These are phyloP conservation scores for Helicostylum pulchrum DNA, from an alignment of 192 early-diverging fungal genomes.

Conservation along the genomic window DNA sequence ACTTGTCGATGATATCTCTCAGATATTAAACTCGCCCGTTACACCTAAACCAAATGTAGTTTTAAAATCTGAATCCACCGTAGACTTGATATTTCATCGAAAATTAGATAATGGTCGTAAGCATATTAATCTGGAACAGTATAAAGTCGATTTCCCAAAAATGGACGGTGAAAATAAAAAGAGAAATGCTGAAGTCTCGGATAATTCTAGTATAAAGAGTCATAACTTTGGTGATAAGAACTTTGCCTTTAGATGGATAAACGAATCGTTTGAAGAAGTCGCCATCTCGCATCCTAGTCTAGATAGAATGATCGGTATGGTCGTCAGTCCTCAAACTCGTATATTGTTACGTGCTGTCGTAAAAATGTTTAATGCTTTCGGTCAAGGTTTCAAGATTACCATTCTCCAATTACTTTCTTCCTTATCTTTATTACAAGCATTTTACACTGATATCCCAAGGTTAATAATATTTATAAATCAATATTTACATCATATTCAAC, in stretches of 20 bases:
- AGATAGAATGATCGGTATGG: slow-evolving; percentile 44
- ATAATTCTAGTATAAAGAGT: slow-evolving; percentile 43
- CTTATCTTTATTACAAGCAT: slow-evolving; percentile 54
- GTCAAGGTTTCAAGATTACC: slow-evolving; percentile 62
- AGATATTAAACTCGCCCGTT: background rate
- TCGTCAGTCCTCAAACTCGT: slow-evolving; percentile 48
- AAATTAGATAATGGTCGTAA: background rate
- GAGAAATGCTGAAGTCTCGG: slow-evolving; percentile 26
- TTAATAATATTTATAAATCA: slow-evolving; percentile 21
- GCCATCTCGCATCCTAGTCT: slow-evolving; percentile 38
- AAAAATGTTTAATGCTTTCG: slow-evolving; percentile 46
- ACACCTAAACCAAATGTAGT: background rate
- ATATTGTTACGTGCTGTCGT: slow-evolving; percentile 50
- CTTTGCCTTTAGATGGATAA: slow-evolving; percentile 40
- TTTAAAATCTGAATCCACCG: slow-evolving; percentile 4
- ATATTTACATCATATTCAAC: background rate
- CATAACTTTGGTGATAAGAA: slow-evolving; percentile 43
- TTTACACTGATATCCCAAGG: slow-evolving; percentile 43
- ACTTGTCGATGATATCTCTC: background rate
- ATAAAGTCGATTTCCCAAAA: slow-evolving; percentile 32
- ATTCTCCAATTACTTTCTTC: slow-evolving; percentile 52
- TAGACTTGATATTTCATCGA: slow-evolving; percentile 6
- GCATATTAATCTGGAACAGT: background rate
- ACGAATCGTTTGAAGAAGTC: slow-evolving; percentile 38
- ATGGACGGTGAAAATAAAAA: slow-evolving; percentile 27